Conservation (phyloP, 129 eudicot genomes). For the Ambrosia artemisiifolia region DNA sequence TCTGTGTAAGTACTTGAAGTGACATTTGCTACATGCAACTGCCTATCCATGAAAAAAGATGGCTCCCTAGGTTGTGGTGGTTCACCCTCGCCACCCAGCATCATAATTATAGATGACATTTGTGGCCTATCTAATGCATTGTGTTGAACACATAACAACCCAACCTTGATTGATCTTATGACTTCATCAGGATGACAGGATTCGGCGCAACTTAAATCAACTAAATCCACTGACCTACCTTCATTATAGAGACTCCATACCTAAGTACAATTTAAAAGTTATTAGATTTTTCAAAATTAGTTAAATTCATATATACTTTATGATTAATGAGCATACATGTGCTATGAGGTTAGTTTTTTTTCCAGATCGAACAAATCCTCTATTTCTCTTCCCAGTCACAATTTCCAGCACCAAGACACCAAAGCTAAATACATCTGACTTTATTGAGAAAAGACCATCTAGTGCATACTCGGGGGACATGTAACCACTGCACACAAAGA, state of each 20-base stretch:
- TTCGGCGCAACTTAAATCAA: conserved; percentile 11
- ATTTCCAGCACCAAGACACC: too few relatives aligned
- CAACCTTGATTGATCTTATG: conserved; percentile 28
- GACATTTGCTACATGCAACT: conserved; percentile 7
- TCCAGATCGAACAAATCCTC: too few relatives aligned
- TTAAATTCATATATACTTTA: neutral
- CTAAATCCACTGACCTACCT: conserved; percentile 19
- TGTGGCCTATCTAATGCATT: conserved; percentile 32
- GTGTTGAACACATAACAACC: conserved; percentile 37
- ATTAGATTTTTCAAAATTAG: neutral
- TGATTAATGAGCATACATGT: conserved; percentile 26
- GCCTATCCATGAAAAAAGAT: conserved; percentile 25
- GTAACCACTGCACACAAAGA: conserved; percentile 19
- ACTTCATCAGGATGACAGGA: conserved; percentile 24
- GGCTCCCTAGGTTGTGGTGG: conserved; percentile 25
- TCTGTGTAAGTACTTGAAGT: conserved; percentile 2
- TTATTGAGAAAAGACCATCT: too few relatives aligned
- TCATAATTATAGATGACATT: conserved; percentile 31
- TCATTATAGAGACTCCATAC: conserved; percentile 31
- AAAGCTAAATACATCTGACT: too few relatives aligned
- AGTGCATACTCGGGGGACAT: too few relatives aligned
- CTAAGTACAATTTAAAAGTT: conserved; percentile 7
- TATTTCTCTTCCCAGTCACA: too few relatives aligned
- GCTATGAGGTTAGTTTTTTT: conserved; percentile 30
- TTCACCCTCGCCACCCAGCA: conserved; percentile 23